Evolutionary conservation across 768 basidiomycete genomes (phyloP).

Genomic region (Psilocybe cubensis): DNA sequence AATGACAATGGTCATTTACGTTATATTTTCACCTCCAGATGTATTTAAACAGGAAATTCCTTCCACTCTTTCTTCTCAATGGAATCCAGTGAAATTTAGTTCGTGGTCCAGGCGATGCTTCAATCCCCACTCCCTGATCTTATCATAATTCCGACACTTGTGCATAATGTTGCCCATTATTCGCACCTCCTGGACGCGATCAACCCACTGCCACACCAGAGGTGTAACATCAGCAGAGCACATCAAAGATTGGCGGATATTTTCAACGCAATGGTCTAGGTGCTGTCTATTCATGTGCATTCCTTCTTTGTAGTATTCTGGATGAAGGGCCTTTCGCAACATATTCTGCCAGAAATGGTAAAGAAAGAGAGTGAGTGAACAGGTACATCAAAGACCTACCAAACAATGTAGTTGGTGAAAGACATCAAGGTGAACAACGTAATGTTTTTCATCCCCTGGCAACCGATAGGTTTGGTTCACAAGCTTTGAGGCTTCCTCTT

Average conservation of each 20-base stretch:
- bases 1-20: neutral
- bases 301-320: constrained; percentile 20
- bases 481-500: constrained; percentile 21
- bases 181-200: constrained; percentile 17
- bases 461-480: constrained; percentile 26
- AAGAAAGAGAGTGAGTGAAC: neutral
- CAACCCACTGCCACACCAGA: constrained; percentile 31
- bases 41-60: neutral
- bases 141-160: constrained; percentile 30
- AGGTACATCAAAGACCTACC: constrained; percentile 16
- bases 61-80: neutral
- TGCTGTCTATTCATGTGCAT: constrained; percentile 8
- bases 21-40: neutral
- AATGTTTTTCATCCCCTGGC: constrained; percentile 25
- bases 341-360: constrained; percentile 15
- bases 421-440: constrained; percentile 26
- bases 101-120: constrained; percentile 14
- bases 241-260: constrained; percentile 26
- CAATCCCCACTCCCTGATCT: constrained; percentile 28
- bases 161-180: constrained; percentile 25
- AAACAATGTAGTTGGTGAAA: constrained; percentile 35
- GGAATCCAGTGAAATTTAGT: constrained; percentile 17
- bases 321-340: constrained; percentile 21
- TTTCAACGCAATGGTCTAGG: constrained; percentile 27
- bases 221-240: constrained; percentile 26